Conservation (phyloP, 2,329 filamentous ascomycete species). For the Cladosporium sp. region DNA sequence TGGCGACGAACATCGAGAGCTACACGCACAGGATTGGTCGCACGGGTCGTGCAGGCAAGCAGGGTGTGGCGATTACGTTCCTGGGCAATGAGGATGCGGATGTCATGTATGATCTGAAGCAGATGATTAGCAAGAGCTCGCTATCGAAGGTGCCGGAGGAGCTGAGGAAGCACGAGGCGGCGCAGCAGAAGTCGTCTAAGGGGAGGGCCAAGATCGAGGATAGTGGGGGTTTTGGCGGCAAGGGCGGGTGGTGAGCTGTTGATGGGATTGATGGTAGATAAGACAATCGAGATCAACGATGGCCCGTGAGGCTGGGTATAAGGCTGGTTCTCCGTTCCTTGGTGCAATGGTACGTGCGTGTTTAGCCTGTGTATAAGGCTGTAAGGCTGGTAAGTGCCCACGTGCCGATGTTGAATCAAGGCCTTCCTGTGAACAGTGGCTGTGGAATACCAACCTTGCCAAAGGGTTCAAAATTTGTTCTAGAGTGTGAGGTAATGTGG, state of each 20-base stretch:
- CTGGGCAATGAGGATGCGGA: constrained; percentile 84
- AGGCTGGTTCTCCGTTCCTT: too few species aligned
- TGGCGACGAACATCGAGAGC: constrained; percentile 85
- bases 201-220: constrained; percentile 30
- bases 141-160: constrained; percentile 90
- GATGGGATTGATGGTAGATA: too few species aligned
- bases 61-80: constrained; percentile 93
- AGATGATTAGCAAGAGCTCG: constrained; percentile 87
- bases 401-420: too few species aligned
- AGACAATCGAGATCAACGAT: too few species aligned
- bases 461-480: too few species aligned
- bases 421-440: too few species aligned
- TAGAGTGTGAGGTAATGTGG: background rate
- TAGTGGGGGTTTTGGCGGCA: constrained; percentile 30
- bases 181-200: constrained; percentile 62
- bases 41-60: constrained; percentile 96
- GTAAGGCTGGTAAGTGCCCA: too few species aligned
- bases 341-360: too few species aligned
- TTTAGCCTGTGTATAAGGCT: too few species aligned
- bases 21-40: constrained; percentile 96
- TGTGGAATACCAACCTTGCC: too few species aligned
- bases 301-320: too few species aligned
- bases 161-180: constrained; percentile 77
- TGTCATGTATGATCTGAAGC: constrained; percentile 83
- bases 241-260: constrained; percentile 26